Percentiles rank a stretch among this genome's conserved stretches.
phyloP scores from a whole-genome alignment of 192 early-diverging fungal species.

The Gaertneriomyces semiglobifer region DNA sequence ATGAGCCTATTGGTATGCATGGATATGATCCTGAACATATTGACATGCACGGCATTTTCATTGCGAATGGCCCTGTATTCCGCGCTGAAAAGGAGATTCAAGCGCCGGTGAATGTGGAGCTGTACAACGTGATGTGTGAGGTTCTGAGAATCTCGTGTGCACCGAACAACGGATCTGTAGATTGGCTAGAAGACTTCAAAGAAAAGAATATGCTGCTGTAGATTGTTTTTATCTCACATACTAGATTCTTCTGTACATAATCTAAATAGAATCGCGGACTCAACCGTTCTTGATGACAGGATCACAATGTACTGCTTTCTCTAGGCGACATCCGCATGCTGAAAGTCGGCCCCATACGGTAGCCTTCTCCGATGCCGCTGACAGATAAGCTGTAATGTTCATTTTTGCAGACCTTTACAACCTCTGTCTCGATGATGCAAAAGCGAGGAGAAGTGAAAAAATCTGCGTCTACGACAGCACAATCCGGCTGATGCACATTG shows the following conservation, averaged over 20 bases:
- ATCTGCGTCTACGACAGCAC: too few relatives aligned
- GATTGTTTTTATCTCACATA: slow-evolving; percentile 1
- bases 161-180: slow-evolving; percentile 69
- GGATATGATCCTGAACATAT: slow-evolving; percentile 75
- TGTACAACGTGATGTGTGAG: slow-evolving; percentile 63
- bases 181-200: slow-evolving; percentile 11
- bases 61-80: slow-evolving; percentile 74
- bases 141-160: slow-evolving; percentile 58
- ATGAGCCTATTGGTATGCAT: slow-evolving; percentile 58
- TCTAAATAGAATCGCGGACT: too few relatives aligned
- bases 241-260: background rate
- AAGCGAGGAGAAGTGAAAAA: too few relatives aligned
- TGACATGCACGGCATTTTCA: slow-evolving; percentile 83
- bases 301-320: background rate
- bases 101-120: slow-evolving; percentile 66
- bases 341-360: slow-evolving; percentile 1
- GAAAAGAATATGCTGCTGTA: background rate
- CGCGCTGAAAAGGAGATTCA: slow-evolving; percentile 1
- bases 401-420: background rate
- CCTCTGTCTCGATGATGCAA: too few relatives aligned
- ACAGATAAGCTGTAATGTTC: too few relatives aligned
- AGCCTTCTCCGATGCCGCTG: background rate
- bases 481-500: too few relatives aligned
- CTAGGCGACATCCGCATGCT: slow-evolving; percentile 4
- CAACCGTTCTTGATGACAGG: too few relatives aligned